These are phyloP conservation scores for Fusarium austroafricanum DNA, from an alignment of 2,329 filamentous ascomycete species.

Conservation along the genomic window DNA sequence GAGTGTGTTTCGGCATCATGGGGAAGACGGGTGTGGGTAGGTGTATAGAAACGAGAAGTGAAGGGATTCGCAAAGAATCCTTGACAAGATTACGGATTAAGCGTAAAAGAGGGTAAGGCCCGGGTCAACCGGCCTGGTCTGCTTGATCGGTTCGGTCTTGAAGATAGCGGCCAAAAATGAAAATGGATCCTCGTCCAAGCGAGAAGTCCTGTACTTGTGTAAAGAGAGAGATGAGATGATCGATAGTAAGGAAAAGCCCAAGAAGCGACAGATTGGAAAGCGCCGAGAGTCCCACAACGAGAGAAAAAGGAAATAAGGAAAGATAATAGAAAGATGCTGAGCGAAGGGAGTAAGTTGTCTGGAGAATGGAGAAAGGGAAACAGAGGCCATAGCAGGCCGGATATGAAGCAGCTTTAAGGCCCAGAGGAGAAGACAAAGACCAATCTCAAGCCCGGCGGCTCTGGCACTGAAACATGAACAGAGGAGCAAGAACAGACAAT, in stretches of 20 bases:
- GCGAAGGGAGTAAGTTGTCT: slow-evolving; percentile 41
- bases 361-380: slow-evolving; percentile 37
- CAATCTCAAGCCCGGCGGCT: slow-evolving; percentile 48
- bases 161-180: slow-evolving; percentile 33
- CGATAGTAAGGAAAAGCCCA: slow-evolving; percentile 24
- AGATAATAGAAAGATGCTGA: slow-evolving; percentile 27
- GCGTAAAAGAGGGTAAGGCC: slow-evolving; percentile 37
- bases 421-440: slow-evolving; percentile 40
- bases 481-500: slow-evolving; percentile 50
- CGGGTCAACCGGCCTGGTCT: slow-evolving; percentile 46
- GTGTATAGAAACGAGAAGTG: slow-evolving; percentile 20
- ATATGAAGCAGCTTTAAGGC: slow-evolving; percentile 50
- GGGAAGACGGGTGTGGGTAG: slow-evolving; percentile 15
- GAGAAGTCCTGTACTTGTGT: slow-evolving; percentile 19
- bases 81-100: slow-evolving; percentile 46
- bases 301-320: slow-evolving; percentile 39
- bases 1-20: slow-evolving; percentile 60
- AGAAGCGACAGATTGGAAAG: slow-evolving; percentile 43
- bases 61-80: slow-evolving; percentile 29
- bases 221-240: slow-evolving; percentile 24
- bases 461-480: slow-evolving; percentile 48
- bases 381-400: slow-evolving; percentile 40
- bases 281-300: slow-evolving; percentile 46
- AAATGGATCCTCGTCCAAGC: slow-evolving; percentile 35
- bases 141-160: slow-evolving; percentile 36